Evolutionary conservation across 306 rosid genomes (phyloP).

Genomic region (Vachellia collinsii): DNA sequence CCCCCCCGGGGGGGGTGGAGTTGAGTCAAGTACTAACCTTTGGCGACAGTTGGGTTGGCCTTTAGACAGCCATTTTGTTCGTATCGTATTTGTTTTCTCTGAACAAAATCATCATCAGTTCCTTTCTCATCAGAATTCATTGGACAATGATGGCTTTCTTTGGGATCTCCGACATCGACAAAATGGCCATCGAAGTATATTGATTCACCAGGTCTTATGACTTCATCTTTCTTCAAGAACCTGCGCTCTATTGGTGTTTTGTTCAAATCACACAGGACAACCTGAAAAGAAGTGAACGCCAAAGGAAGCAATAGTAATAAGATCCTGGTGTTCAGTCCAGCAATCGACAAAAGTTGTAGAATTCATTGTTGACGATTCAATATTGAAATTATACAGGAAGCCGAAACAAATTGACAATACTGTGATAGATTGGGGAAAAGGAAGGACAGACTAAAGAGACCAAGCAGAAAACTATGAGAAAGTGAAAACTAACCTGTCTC

Average conservation of each 20-base stretch:
- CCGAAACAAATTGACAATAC: constrained; percentile 21
- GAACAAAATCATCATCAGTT: constrained; percentile 32
- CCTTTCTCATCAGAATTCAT: constrained; percentile 39
- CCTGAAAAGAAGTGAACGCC: constrained; percentile 46
- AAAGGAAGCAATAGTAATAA: constrained; percentile 9
- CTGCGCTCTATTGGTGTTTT: constrained; percentile 58
- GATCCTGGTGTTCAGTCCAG: neutral
- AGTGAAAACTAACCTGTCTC: constrained; percentile 61
- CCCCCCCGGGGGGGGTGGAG: neutral
- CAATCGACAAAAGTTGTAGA: constrained; percentile 12
- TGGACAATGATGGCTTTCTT: constrained; percentile 46
- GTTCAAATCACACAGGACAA: constrained; percentile 59
- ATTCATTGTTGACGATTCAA: constrained; percentile 11
- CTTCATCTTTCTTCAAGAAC: constrained; percentile 67
- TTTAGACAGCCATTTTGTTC: constrained; percentile 37
- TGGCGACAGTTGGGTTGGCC: constrained; percentile 38
- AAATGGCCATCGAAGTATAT: constrained; percentile 63
- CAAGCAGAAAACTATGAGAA: constrained; percentile 16
- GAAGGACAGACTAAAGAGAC: neutral
- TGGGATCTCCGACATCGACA: constrained; percentile 67
- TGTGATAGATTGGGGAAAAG: neutral
- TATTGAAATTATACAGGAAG: constrained; percentile 28
- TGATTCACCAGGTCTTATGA: constrained; percentile 55
- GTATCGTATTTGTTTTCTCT: constrained; percentile 41
- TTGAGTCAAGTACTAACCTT: constrained; percentile 48